Evolutionary conservation across 176 grass and related monocot species (phyloP), one percentile per base, ranked within the genome.

Genomic region (Rhynchospora breviuscula): DNA sequence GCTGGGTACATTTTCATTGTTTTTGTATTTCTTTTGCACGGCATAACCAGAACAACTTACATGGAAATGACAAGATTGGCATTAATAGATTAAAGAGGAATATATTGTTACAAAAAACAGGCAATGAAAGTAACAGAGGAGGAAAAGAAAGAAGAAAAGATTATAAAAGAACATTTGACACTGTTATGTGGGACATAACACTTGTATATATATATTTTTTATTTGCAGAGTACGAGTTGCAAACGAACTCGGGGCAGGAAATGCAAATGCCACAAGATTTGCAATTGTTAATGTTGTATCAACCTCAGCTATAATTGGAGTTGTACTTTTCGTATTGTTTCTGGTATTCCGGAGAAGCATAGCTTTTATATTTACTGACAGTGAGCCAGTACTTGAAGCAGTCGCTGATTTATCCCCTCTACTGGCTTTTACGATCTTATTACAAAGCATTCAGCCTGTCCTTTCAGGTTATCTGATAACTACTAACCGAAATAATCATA

Each of bases 401-500:
- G 88, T 93, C 25, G 78, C 63, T 21, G 10, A 90, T 29, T 81
- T 92, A 7, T 87, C 85, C 7, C 83, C 85, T 6, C 83, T 93
- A 67, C 80, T 93, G 2, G 88, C 65, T 1, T n/a, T 90, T 57
- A 88, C 85, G 2, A 89, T 93, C 53, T 86, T 93, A 52, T 87
- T 93, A 77, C 89, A 90, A 60, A 89, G 91, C 81, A 81, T 93
- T 68, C 91, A 93, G 56, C 91, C 91, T 2, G 91, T 93, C 33
- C 80, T 93, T 2, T 93, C 91, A 56, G 91, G 91, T 90, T 46
- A 82, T 7, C 10, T 60, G 17, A 5, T 8, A 17, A 64, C 52
- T 8, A 44, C 11, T 45, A 81, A 12, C 1, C 8, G 53, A 79
- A 10, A 0, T 3, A 59, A 26, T 79, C 89, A 86, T n/a, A 23